Evolutionary conservation across 192 early-diverging fungal species (phyloP).

Genomic region (Kappamyces sp.): DNA sequence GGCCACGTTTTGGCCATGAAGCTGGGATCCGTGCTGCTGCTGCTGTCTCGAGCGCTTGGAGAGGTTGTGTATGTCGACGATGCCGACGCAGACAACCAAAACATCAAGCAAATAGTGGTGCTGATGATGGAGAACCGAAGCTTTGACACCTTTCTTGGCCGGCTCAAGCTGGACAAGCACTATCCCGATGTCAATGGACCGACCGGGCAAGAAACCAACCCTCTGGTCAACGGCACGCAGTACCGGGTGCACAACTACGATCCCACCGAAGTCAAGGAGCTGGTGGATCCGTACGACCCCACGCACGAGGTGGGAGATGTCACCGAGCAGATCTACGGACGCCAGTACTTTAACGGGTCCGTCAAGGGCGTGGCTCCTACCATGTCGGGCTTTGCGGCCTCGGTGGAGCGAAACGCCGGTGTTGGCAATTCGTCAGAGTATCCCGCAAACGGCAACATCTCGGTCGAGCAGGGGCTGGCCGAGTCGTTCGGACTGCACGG

Average conservation of each 20-base stretch:
- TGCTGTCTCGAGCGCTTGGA: too few species aligned
- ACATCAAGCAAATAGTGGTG: slow-evolving; percentile 20
- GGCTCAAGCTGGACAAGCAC: not conserved
- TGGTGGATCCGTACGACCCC: slow-evolving; percentile 16
- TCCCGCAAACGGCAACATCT: not conserved
- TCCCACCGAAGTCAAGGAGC: not conserved
- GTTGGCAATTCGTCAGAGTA: not conserved
- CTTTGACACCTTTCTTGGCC: slow-evolving; percentile 26
- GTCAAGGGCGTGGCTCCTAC: not conserved
- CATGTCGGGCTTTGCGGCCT: slow-evolving; percentile 27
- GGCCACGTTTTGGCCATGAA: too few species aligned
- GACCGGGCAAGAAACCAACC: slow-evolving; percentile 10
- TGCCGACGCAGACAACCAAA: not conserved
- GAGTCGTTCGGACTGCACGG: slow-evolving; percentile 1
- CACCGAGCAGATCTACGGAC: slow-evolving; percentile 9
- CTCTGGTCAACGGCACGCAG: not conserved
- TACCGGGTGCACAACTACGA: not conserved
- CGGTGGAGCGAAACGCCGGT: not conserved
- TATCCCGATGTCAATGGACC: slow-evolving; percentile 12
- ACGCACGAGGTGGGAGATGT: slow-evolving; percentile 11
- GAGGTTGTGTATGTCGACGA: not conserved
- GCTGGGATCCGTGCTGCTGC: too few species aligned
- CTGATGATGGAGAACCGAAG: slow-evolving; percentile 29
- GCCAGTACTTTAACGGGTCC: slow-evolving; percentile 6
- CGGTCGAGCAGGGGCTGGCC: not conserved